A percentile compares a stretch with the other conserved stretches of the same genome.
phyloP scores from a whole-genome alignment of 371 early-diverging fungal genomes.

The Mucor piriformis region DNA sequence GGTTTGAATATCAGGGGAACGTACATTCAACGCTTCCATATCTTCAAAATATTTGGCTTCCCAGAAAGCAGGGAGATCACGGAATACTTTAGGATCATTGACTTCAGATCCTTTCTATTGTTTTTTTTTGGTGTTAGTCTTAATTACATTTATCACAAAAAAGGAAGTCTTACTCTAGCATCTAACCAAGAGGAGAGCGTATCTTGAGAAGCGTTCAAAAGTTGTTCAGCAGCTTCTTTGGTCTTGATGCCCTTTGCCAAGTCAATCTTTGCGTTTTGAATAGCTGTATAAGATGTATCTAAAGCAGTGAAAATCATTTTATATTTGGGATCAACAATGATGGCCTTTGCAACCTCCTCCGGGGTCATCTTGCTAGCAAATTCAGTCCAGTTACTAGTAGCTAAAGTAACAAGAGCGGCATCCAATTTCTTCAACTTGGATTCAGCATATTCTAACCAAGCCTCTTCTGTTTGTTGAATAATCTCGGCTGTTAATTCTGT shows the following conservation, averaged over 20 bases:
- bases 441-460: conserved; percentile 66
- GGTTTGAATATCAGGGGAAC: conserved; percentile 92
- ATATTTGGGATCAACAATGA: conserved; percentile 70
- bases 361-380: conserved; percentile 60
- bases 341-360: conserved; percentile 52
- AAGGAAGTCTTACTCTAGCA: conserved; percentile 39
- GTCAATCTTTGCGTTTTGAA: conserved; percentile 52
- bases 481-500: conserved; percentile 40
- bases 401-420: conserved; percentile 33
- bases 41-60: conserved; percentile 96
- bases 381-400: conserved; percentile 53
- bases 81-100: conserved; percentile 87
- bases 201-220: conserved; percentile 59
- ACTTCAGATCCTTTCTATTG: conserved; percentile 63
- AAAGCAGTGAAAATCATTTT: conserved; percentile 71
- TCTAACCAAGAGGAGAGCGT: conserved; percentile 64
- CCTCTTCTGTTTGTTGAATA: conserved; percentile 59
- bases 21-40: conserved; percentile 93
- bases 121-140: background rate
- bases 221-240: conserved; percentile 44
- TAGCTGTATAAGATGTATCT: conserved; percentile 51
- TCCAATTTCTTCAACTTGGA: conserved; percentile 60
- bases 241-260: conserved; percentile 46
- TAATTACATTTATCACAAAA: background rate
- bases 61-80: conserved; percentile 93